These are phyloP conservation scores for Pseudogymnoascus sp. DNA, from an alignment of 2,329 filamentous ascomycete species.

Conservation along the genomic window DNA sequence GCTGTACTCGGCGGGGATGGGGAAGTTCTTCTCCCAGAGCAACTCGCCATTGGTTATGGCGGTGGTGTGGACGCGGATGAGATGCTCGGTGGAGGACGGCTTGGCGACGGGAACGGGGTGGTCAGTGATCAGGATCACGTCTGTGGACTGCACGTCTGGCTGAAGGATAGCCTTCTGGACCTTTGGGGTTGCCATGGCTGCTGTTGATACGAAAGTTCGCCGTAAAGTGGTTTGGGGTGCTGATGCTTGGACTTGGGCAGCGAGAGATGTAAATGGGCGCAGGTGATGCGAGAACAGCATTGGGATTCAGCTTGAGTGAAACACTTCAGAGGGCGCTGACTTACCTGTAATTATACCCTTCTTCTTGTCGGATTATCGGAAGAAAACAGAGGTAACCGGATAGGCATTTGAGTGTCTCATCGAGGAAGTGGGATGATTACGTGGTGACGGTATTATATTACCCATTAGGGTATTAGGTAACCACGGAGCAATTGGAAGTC, in stretches of 20 bases:
- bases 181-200: background rate
- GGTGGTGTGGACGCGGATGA: constrained; percentile 34
- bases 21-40: constrained; percentile 33
- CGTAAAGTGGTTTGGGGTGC: background rate
- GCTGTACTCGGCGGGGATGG: constrained; percentile 14
- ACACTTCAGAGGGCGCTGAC: background rate
- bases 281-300: background rate
- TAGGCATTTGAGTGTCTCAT: background rate
- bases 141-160: constrained; percentile 12
- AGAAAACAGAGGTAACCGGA: background rate
- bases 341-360: background rate
- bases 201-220: background rate
- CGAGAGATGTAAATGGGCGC: background rate
- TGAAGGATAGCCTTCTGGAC: constrained; percentile 1
- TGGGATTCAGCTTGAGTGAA: background rate
- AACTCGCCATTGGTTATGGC: constrained; percentile 38
- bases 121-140: constrained; percentile 10
- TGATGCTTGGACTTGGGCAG: background rate
- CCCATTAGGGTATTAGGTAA: background rate
- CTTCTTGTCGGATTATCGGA: background rate
- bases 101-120: constrained; percentile 22
- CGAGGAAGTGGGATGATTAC: background rate
- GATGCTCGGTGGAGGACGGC: constrained; percentile 27
- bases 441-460: background rate
- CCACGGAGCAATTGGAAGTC: background rate